Evolutionary conservation across 2,329 filamentous ascomycete species (phyloP).

Genomic region (Hypoxylon sp.): DNA sequence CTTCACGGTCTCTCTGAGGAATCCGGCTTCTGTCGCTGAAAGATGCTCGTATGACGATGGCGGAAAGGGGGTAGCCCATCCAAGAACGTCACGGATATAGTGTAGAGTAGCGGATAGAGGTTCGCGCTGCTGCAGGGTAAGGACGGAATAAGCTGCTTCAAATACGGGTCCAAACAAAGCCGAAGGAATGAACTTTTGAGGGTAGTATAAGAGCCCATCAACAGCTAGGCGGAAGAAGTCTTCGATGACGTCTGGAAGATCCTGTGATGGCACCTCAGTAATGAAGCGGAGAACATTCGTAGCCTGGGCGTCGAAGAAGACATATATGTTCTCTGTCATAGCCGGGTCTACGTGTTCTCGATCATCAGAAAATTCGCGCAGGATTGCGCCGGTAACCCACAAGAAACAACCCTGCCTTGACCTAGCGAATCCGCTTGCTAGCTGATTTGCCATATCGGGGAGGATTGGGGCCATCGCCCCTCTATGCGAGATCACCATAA

Average conservation of each 20-base stretch:
- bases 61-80: slow-evolving; percentile 84
- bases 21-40: slow-evolving; percentile 72
- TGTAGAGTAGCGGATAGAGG: slow-evolving; percentile 92
- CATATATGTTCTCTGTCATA: slow-evolving; percentile 91
- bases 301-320: slow-evolving; percentile 94
- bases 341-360: slow-evolving; percentile 84
- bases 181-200: slow-evolving; percentile 85
- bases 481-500: slow-evolving; percentile 96
- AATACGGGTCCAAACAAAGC: slow-evolving; percentile 86
- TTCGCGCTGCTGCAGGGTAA: slow-evolving; percentile 91
- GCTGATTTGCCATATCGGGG: slow-evolving; percentile 87
- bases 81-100: slow-evolving; percentile 91
- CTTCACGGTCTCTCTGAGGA: slow-evolving; percentile 81
- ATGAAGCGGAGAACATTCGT: slow-evolving; percentile 90
- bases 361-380: slow-evolving; percentile 95
- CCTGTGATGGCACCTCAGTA: slow-evolving; percentile 81
- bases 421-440: slow-evolving; percentile 85
- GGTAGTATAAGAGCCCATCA: slow-evolving; percentile 94
- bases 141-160: slow-evolving; percentile 86
- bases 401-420: slow-evolving; percentile 96
- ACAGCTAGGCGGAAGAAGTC: slow-evolving; percentile 96
- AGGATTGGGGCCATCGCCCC: slow-evolving; percentile 89
- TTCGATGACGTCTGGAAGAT: slow-evolving; percentile 89
- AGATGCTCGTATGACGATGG: slow-evolving; percentile 70
- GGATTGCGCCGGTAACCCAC: slow-evolving; percentile 96